Evolutionary conservation across 2,329 filamentous ascomycete species (phyloP), one percentile per base, ranked within the genome.

Genomic region (Colletotrichum musae): DNA sequence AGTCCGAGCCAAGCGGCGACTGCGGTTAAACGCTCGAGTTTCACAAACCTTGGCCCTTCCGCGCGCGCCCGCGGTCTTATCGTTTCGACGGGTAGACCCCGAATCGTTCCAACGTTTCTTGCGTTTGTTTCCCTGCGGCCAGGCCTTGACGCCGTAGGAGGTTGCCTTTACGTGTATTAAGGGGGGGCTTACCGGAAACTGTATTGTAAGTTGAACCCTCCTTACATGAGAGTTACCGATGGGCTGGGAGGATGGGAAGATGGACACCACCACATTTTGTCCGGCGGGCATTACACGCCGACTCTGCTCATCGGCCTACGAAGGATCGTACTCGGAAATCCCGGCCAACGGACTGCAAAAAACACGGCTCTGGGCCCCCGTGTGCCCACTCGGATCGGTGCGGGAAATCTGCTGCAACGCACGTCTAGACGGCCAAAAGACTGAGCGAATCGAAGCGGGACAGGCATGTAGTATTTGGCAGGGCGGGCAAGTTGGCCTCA

Each of bases 1-100:
- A 43, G 43, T 56, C 62, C 56, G 65, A 66, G 62, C 53, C 26
- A 68, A 50, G 50, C 36, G 21, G 58, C 36, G 21, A 45, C 58
- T 57, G 45, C 48, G 51, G 52, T 18, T 50, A 58, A 58, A 28
- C 32, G 53, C 54, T 45, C 43, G 51, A 36, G 62, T 69, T 66
- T 66, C 56, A 59, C 6, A 66, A 61, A 57, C 62, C 36, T 56
- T 56, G 15, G 32, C 5, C 41, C 51, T 41, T 39, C 50, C 36
- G 50, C 56, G 54, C 48, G 48, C 43, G 26, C 16, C 36, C 61
- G 21, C 41, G 61, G 12, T 50, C 18, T 26, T 24, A 15, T 36
- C 10, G 13, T 12, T 61, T 53, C 16, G 5, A 43, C 41, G 28
- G 13, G n/a, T 13, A 18, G 2, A 48, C 41, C 53, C n/a, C 26